phyloP scores from a whole-genome alignment of 169 alveolate genomes.

The Cryptosporidium canis region DNA sequence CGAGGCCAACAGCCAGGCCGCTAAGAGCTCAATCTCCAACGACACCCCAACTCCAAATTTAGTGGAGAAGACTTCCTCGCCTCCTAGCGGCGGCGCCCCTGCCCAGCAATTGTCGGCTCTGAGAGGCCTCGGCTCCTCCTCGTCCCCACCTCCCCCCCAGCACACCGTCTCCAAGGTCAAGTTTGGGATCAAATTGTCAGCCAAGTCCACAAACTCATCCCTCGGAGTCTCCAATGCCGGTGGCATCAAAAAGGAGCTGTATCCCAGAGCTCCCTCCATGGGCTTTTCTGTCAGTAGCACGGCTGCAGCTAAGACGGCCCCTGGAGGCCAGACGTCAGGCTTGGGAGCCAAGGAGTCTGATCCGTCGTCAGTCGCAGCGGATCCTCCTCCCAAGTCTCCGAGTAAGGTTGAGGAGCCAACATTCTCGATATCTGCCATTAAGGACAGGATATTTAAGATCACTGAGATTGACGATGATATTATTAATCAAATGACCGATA shows the following conservation, averaged over 20 bases:
- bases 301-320: not conserved
- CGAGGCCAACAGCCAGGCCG: not conserved
- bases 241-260: not conserved
- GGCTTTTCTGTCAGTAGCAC: not conserved
- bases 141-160: not conserved
- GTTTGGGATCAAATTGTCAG: slow-evolving; percentile 6
- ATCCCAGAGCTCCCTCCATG: not conserved
- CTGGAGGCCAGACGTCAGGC: too few species aligned
- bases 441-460: slow-evolving; percentile 27
- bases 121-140: not conserved
- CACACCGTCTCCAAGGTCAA: not conserved
- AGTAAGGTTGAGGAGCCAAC: slow-evolving; percentile 27
- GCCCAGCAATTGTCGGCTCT: not conserved
- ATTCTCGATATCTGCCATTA: slow-evolving; percentile 50
- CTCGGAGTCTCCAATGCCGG: not conserved
- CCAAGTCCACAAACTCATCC: not conserved
- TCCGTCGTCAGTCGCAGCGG: not conserved
- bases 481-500: slow-evolving; percentile 56
- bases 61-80: not conserved
- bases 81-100: not conserved
- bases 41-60: not conserved
- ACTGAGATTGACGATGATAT: slow-evolving; percentile 57
- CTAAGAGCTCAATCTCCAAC: not conserved
- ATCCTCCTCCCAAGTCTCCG: not conserved
- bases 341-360: too few species aligned